Percentiles rank a stretch among this genome's conserved stretches.
Conservation (phyloP, 1,139 yeast genomes). For the Blastobotrys petasosporus region DNA sequence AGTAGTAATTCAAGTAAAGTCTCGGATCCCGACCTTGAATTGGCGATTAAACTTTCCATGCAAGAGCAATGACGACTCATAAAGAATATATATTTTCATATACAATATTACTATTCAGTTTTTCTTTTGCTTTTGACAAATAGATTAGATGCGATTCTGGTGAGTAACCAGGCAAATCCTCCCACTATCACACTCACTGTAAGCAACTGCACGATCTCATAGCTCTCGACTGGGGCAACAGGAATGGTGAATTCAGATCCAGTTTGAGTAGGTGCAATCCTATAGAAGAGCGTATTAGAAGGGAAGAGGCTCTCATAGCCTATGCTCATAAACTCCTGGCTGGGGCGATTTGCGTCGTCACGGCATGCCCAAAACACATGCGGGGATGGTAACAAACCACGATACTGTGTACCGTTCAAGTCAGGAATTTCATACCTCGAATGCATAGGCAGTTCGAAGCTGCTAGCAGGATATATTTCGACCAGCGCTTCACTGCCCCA, state of each 20-base stretch:
- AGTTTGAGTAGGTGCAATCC: conserved; percentile 18
- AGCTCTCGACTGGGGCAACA: conserved; percentile 30
- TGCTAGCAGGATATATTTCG: conserved; percentile 27
- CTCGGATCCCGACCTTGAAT: conserved; percentile 4
- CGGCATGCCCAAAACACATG: conserved; percentile 47
- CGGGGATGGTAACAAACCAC: conserved; percentile 34
- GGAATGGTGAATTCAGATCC: conserved; percentile 33
- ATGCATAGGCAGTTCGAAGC: conserved; percentile 41
- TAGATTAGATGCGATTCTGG: conserved; percentile 24
- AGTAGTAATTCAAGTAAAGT: no score
- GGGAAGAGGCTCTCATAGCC: conserved; percentile 46
- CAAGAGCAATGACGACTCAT: neutral
- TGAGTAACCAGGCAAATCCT: conserved; percentile 33
- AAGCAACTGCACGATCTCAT: conserved; percentile 27
- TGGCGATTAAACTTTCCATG: conserved; percentile 8
- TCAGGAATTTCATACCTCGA: conserved; percentile 44
- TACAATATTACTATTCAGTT: no score
- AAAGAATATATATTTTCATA: no score
- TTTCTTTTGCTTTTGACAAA: neutral
- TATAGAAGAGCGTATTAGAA: conserved; percentile 39
- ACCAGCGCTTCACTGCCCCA: conserved; percentile 45
- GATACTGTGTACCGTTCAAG: conserved; percentile 19
- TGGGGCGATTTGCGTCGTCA: conserved; percentile 24
- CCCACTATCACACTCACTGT: conserved; percentile 32
- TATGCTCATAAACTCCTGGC: conserved; percentile 32